These are phyloP conservation scores for Cryptococcus sp. DNA, from an alignment of 1,284 basidiomycete species.

Conservation along the genomic window DNA sequence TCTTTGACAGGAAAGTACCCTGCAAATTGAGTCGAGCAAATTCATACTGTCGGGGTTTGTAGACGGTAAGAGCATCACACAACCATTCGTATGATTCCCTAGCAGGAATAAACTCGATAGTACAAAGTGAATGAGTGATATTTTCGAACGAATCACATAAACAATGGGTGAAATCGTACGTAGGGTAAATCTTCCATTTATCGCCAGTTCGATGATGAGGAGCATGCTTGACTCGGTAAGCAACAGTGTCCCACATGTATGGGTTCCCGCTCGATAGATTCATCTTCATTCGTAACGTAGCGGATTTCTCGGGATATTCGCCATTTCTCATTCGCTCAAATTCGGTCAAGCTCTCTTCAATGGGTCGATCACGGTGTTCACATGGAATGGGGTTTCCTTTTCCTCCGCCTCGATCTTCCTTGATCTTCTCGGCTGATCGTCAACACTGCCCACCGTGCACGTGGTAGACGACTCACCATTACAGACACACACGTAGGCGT, in stretches of 20 bases:
- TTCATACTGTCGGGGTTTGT: slow-evolving; percentile 98
- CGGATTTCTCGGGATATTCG: slow-evolving; percentile 82
- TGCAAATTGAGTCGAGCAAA: slow-evolving; percentile 91
- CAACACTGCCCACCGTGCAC: background rate
- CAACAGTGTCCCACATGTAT: slow-evolving; percentile 99
- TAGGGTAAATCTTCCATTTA: slow-evolving; percentile 76
- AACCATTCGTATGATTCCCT: slow-evolving; percentile 99
- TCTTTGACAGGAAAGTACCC: slow-evolving; percentile 95
- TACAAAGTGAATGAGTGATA: slow-evolving; percentile 99
- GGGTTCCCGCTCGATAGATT: slow-evolving; percentile 90
- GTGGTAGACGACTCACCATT: slow-evolving; percentile 61
- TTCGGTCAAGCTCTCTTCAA: slow-evolving; percentile 78
- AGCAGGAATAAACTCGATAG: slow-evolving; percentile 92
- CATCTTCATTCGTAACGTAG: slow-evolving; percentile 96
- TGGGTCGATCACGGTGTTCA: slow-evolving; percentile 73
- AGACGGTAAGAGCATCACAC: slow-evolving; percentile 91
- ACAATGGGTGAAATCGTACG: slow-evolving; percentile 99
- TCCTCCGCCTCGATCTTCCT: slow-evolving; percentile 75
- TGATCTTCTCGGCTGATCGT: slow-evolving; percentile 78
- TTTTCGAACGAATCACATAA: slow-evolving; percentile 98
- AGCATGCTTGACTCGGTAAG: slow-evolving; percentile 87
- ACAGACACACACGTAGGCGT: slow-evolving; percentile 95
- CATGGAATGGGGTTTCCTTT: slow-evolving; percentile 83
- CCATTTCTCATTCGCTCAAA: slow-evolving; percentile 94
- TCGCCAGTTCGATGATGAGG: slow-evolving; percentile 90